Percentiles rank a stretch among this genome's conserved stretches.
Conservation (phyloP, 768 basidiomycete genomes). For the Russula abietina region DNA sequence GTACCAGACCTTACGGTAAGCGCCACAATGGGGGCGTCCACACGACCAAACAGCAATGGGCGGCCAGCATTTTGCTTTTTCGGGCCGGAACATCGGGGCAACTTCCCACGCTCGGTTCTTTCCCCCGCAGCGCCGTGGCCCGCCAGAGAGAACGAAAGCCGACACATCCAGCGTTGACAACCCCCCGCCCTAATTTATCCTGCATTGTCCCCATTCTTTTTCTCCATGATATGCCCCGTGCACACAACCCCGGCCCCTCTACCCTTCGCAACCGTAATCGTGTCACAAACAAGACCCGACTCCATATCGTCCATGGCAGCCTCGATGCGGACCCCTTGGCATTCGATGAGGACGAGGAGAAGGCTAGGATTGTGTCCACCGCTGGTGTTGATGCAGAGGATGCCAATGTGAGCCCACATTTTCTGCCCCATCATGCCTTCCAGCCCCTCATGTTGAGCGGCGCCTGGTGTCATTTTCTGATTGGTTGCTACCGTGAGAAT, state of each 20-base stretch:
- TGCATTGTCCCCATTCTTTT: conserved; percentile 34
- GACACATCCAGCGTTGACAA: conserved; percentile 23
- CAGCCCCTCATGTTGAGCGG: conserved; percentile 40
- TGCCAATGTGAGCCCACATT: conserved; percentile 68
- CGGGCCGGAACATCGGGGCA: conserved; percentile 22
- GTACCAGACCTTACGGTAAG: conserved; percentile 6
- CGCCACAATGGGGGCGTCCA: conserved; percentile 18
- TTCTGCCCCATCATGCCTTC: conserved; percentile 31
- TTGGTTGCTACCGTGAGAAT: conserved; percentile 44
- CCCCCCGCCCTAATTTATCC: conserved; percentile 25
- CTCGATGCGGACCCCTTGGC: conserved; percentile 75
- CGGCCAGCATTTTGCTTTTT: conserved; percentile 21
- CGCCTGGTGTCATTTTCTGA: conserved; percentile 40
- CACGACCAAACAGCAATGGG: conserved; percentile 21
- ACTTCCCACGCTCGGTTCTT: conserved; percentile 26
- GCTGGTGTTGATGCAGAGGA: conserved; percentile 91
- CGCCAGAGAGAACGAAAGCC: conserved; percentile 25
- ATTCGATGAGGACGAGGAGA: conserved; percentile 83
- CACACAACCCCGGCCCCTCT: conserved; percentile 67
- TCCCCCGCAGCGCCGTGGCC: conserved; percentile 26
- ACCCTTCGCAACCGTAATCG: conserved; percentile 83
- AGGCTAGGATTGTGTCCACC: conserved; percentile 71
- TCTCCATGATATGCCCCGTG: conserved; percentile 86
- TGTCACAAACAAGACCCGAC: conserved; percentile 88
- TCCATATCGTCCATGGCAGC: conserved; percentile 75